phyloP scores from a whole-genome alignment of 75 land plant genomes.

The Picea glauca region DNA sequence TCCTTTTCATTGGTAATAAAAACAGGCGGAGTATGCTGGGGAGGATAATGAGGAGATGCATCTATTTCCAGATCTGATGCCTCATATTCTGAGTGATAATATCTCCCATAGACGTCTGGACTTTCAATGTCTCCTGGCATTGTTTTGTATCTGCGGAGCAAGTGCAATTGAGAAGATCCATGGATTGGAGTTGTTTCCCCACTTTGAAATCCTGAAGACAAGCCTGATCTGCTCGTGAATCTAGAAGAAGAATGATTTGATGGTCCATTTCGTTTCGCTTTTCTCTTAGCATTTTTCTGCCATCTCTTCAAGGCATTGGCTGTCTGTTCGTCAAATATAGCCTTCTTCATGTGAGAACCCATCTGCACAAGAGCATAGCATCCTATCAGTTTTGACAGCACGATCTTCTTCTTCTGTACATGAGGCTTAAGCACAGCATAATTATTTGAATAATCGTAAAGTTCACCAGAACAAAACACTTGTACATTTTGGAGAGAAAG shows the following conservation, averaged over 20 bases:
- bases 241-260: background rate
- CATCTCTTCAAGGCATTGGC: constrained; percentile 28
- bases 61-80: background rate
- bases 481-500: no score
- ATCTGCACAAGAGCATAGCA: constrained; percentile 12
- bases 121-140: constrained; percentile 14
- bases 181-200: constrained; percentile 7
- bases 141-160: constrained; percentile 2
- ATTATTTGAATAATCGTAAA: background rate
- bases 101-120: background rate
- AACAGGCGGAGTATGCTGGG: background rate
- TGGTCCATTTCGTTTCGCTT: background rate
- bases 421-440: background rate
- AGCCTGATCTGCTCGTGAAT: background rate
- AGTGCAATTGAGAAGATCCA: background rate
- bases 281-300: constrained; percentile 9
- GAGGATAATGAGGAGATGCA: background rate
- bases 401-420: no score
- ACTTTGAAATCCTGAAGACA: background rate
- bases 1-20: background rate
- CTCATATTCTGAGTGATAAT: background rate
- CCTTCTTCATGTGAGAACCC: constrained; percentile 14
- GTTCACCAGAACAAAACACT: background rate
- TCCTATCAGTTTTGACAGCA: background rate
- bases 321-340: constrained; percentile 30